Evolutionary conservation across 2,329 filamentous ascomycete genomes (phyloP), one percentile per base, ranked within the genome.

Genomic region (Macroventuria anomochaeta): DNA sequence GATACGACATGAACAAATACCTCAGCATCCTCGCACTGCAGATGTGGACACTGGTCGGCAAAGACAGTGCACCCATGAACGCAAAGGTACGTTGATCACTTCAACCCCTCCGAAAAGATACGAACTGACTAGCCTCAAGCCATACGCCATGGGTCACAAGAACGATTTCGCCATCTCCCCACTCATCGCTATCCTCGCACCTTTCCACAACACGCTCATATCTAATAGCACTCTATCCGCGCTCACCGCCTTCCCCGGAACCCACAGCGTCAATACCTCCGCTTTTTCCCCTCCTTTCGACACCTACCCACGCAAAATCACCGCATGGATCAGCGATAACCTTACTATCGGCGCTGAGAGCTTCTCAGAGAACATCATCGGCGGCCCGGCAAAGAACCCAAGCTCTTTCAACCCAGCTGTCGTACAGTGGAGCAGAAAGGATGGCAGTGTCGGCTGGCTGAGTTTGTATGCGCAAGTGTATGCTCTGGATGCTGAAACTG

Each of bases 1-100:
- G 84, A 0, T 87, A 81, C 52, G 84, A 88, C 54, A 86, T 87
- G 84, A 86, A 85, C 48, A 74, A 79, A 6, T 87, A 87, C 60
- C 67, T 86, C 3, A 81, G 81, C 46, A 77, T 87, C 41, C 79
- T 87, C 67, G 80, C 81, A 0, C 67, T 84, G 12, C 84, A 84
- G 71, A 77, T 87, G 56, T 87, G 84, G 85, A 79, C 81, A 0
- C 54, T 85, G 3, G 74, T 84, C 5, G 83, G 83, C 7, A 81
- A 83, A 37, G 67, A 75, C 3, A 65, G 69, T 5, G 70, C 74
- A 3, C 72, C 74, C 0, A 60, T 77, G 3, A 62, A 71, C 32
- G 39, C 58, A 17, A 72, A 70, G 58, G 70, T 71, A 61, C 34
- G 56, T 36, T 18, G 1, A 12, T 8, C 18, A 2, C 8, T 21